Conservation (phyloP, 441 rosid genomes). For the Adansonia gregorii region DNA sequence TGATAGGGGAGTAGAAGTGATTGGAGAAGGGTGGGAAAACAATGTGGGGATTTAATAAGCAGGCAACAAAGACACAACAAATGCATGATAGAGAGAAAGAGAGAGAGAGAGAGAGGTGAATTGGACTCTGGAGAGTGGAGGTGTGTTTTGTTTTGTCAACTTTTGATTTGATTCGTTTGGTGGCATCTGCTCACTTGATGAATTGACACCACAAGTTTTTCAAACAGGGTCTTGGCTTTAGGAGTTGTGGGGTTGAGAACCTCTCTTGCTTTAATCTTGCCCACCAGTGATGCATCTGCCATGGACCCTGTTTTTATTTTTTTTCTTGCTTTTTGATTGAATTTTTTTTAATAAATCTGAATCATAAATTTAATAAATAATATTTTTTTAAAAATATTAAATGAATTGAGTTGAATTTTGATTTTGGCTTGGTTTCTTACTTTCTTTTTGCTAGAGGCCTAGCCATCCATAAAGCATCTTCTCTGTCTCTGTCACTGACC, state of each 20-base stretch:
- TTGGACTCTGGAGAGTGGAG: not conserved
- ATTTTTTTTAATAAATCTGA: too few species aligned
- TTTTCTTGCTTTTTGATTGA: not conserved
- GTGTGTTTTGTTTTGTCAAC: conserved; percentile 7
- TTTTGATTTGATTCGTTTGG: conserved; percentile 1
- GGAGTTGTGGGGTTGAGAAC: conserved; percentile 32
- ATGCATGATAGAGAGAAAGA: not conserved
- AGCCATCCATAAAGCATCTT: conserved; percentile 16
- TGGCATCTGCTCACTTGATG: not conserved
- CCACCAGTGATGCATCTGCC: conserved; percentile 37
- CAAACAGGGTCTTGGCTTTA: not conserved
- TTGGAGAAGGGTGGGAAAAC: not conserved
- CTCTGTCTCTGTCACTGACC: too few species aligned
- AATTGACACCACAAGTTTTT: conserved; percentile 29
- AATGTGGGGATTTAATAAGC: conserved; percentile 23
- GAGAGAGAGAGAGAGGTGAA: not conserved
- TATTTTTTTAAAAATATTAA: too few species aligned
- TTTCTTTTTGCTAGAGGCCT: not conserved
- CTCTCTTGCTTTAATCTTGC: conserved; percentile 21
- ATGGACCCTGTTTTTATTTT: conserved; percentile 22
- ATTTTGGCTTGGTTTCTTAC: not conserved
- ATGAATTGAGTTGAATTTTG: not conserved
- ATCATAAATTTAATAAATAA: too few species aligned
- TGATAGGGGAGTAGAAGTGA: not conserved
- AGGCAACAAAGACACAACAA: not conserved